Evolutionary conservation across 441 rosid genomes (phyloP), one percentile per base, ranked within the genome.

Genomic region (Erodium moschatum): DNA sequence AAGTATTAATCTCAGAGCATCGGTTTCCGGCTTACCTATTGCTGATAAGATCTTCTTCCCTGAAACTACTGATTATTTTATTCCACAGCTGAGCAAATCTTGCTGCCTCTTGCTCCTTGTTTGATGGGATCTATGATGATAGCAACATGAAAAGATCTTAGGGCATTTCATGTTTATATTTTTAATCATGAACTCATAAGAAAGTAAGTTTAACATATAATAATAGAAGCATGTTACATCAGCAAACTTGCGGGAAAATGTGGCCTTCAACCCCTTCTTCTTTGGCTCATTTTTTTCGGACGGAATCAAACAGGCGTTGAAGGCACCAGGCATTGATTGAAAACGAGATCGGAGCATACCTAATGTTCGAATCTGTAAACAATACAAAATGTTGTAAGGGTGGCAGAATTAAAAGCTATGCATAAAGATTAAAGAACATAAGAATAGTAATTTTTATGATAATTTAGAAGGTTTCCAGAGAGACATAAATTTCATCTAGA

Each of bases 11-110:
- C 61, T 38, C 48, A 52, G 0, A 67, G 69, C 62, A 48, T 48
- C 61, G 21, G 16, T 13, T 69, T 65, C 13, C 11, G 64, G 29
- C 54, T 56, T 78, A 90, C 99, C 82, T 87, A 72, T 92, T 19
- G 80, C 85, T 87, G 74, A 95, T 95, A 69, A 95, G 89, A 82
- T 95, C 99, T 77, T 95, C 99, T 74, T 95, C 96, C 76, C 99
- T 86, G 66, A 95, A 95, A 77, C 98, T 95, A 71, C 87, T 86
- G 68, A 95, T 95, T 71, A 95, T 89, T 81, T 84, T 87, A 85
- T 95, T 95, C 99, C 99, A 95, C 78, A 95, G 69, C 83, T 95
- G 99, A 74, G 99, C 98, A 86, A 95, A 95, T 78, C 94, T 87
- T 62, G 97, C 92, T 72, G 96, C 93, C 68, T 79, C 96, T 79